These are phyloP conservation scores for Flueggea neowawraea DNA, from an alignment of 441 rosid genomes.

Conservation along the genomic window DNA sequence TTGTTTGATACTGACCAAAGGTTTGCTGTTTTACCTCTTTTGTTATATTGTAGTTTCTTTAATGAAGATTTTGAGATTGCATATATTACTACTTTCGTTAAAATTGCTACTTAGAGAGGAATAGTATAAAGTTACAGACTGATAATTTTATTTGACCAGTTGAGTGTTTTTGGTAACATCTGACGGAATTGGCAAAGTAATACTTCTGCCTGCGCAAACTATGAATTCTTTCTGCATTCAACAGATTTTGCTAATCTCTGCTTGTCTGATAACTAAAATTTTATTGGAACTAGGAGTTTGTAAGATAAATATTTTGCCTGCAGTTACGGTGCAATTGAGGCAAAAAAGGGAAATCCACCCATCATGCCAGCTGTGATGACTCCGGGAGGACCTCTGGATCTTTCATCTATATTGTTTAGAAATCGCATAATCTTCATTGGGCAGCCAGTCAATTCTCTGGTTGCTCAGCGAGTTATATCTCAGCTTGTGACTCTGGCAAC, in stretches of 20 bases:
- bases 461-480: constrained; percentile 86
- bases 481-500: constrained; percentile 90
- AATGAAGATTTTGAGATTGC: not conserved
- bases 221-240: not conserved
- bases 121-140: too few species aligned
- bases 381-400: constrained; percentile 88
- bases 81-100: not conserved
- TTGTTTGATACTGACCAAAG: constrained; percentile 29
- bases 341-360: constrained; percentile 71
- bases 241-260: not conserved
- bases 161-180: too few species aligned
- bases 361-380: constrained; percentile 88
- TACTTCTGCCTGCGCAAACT: too few species aligned
- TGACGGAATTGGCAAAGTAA: too few species aligned
- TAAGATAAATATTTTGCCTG: constrained; percentile 6
- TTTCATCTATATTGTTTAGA: constrained; percentile 70
- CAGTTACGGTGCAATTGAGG: constrained; percentile 48
- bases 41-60: not conserved
- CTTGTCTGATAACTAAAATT: not conserved
- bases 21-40: constrained; percentile 23
- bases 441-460: constrained; percentile 73
- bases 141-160: too few species aligned
- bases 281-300: constrained; percentile 1
- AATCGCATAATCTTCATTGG: constrained; percentile 90
- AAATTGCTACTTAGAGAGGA: too few species aligned